Percentiles rank a stretch among this genome's conserved stretches.
Conservation (phyloP, 2,329 filamentous ascomycete species). For the Botrytis porri region DNA sequence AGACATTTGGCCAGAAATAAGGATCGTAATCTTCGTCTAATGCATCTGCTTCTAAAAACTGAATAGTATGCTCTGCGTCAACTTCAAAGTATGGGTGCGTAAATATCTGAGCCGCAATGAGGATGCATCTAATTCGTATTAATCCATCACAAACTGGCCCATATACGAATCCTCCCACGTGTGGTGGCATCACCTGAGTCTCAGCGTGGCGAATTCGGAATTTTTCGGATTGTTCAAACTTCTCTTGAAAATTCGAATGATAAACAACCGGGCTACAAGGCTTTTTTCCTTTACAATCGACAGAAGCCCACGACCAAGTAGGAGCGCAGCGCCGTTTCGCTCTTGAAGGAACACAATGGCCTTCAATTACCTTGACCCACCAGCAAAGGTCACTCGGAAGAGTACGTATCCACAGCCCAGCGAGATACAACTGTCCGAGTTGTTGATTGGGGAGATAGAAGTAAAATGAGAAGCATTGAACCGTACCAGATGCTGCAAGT, state of each 20-base stretch:
- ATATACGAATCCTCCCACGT: background rate
- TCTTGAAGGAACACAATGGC: background rate
- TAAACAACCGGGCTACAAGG: background rate
- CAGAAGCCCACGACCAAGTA: conserved; percentile 6
- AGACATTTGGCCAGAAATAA: background rate
- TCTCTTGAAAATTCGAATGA: background rate
- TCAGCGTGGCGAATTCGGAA: background rate
- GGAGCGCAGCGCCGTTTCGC: background rate
- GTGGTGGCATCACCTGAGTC: background rate
- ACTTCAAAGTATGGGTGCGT: background rate
- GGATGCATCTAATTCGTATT: background rate
- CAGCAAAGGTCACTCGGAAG: background rate
- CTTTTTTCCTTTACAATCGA: background rate
- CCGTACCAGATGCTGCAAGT: background rate
- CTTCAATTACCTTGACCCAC: background rate
- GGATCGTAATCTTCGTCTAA: background rate
- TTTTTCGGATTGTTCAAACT: background rate
- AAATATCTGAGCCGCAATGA: background rate
- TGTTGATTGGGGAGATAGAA: background rate
- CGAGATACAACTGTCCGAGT: background rate
- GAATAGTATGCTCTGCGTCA: background rate
- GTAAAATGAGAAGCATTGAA: background rate
- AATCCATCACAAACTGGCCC: background rate
- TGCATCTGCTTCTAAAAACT: background rate
- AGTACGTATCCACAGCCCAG: background rate